These are phyloP conservation scores for Angomonas ambiguus DNA, from an alignment of 208 protist genomes.

Conservation along the genomic window DNA sequence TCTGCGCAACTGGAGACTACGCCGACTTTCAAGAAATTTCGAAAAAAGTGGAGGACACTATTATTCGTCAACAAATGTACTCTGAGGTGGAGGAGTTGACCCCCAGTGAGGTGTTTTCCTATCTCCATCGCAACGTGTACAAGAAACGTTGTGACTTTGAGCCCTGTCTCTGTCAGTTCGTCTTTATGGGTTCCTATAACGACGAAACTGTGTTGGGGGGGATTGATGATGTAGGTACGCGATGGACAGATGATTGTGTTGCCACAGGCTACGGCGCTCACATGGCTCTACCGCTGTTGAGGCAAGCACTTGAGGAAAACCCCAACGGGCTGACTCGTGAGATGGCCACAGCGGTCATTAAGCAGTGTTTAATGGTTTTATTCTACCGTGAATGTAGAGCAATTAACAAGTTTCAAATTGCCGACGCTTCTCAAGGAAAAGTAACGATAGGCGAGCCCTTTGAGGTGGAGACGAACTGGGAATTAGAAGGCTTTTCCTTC, in stretches of 20 bases:
- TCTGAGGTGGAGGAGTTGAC: conserved; percentile 71
- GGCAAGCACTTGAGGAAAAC: conserved; percentile 80
- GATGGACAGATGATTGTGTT: conserved; percentile 90
- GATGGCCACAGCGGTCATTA: conserved; percentile 83
- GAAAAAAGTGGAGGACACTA: conserved; percentile 62
- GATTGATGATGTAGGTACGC: conserved; percentile 94
- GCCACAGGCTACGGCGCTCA: conserved; percentile 95
- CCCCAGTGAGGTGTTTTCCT: conserved; percentile 91
- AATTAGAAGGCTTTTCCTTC: conserved; percentile 82
- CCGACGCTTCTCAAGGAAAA: conserved; percentile 57
- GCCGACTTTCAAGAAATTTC: conserved; percentile 96
- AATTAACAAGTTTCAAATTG: conserved; percentile 95
- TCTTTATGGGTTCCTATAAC: conserved; percentile 90
- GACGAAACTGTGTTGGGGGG: conserved; percentile 92
- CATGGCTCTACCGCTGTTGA: conserved; percentile 93
- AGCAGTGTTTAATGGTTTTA: conserved; percentile 92
- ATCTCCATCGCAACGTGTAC: conserved; percentile 92
- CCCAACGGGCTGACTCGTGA: conserved; percentile 75
- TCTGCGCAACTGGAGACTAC: conserved; percentile 94
- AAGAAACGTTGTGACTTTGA: conserved; percentile 94
- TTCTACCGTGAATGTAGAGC: conserved; percentile 96
- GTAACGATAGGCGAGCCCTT: conserved; percentile 90
- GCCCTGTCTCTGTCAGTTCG: conserved; percentile 94
- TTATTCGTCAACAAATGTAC: conserved; percentile 72
- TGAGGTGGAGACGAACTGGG: conserved; percentile 93